Base-by-base conservation (phyloP, 306 rosid genomes). In the Lathyrus aphaca region DNA sequence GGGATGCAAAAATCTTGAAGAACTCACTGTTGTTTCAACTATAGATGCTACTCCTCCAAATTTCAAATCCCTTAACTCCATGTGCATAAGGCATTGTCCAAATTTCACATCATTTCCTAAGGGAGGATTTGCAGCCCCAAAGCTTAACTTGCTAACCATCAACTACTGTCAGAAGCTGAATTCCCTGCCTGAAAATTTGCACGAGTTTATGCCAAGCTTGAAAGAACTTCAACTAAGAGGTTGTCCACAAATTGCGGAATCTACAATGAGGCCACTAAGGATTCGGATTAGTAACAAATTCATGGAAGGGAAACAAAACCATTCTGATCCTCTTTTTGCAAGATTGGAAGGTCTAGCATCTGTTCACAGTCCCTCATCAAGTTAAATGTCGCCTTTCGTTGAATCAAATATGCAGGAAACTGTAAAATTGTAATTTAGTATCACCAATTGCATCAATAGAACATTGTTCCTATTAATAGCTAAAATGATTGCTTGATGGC, bases 311-410 rank as follows among this genome's bases (percentile, higher is more conserved):
- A 79, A 79, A 56, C 79, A 74, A 46, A 79, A 79, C 61, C 79
- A 44, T 6, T 79, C 73, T 55, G 80, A 79, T 79, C 83, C 80
- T 63, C 51, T 74, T 2, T 79, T 55, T 79, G 77, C 83, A 63
- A 74, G 64, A 51, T 45, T 69, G 49, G 42, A 63, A 38, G 73
- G 73, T 45, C 42, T 69, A 37, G 49, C 38, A 10, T 45, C 69
- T 54, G 38, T 63, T 10, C 15, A 59, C 7, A 79, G 83, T 57
- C 83, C 79, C 51, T 74, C 79, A 38, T 79, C 83, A 68, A 69
- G 75, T 49, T 23, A 23, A 23, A 1, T 3, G 25, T 16, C 37
- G 18, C 62, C 12, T 16, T 40, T 63, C 38, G 50, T 60, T 48
- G 53, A 49, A 61, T 38, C 63, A 61, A 21, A 46, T 46, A 19